phyloP scores from a whole-genome alignment of 2,329 filamentous ascomycete genomes.

The Neofusicoccum umdonicola region DNA sequence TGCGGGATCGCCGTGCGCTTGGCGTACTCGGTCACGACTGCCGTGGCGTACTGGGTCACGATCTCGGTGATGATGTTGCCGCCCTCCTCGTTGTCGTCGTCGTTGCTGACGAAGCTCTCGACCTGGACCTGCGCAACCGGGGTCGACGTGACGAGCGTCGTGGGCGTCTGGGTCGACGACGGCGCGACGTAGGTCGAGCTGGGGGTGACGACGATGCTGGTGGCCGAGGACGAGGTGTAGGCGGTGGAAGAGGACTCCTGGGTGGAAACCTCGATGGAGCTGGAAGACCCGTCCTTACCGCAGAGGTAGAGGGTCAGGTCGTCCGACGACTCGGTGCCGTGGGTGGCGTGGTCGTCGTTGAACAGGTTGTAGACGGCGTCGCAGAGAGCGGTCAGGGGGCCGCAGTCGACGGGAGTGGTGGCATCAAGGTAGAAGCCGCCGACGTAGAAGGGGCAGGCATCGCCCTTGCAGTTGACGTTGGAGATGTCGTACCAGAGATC shows the following conservation, averaged over 20 bases:
- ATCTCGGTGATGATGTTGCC: conserved; percentile 11
- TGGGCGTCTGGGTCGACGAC: conserved; percentile 20
- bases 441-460: conserved; percentile 19
- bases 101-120: conserved; percentile 25
- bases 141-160: conserved; percentile 25
- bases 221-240: conserved; percentile 16
- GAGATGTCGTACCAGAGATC: conserved; percentile 28
- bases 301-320: conserved; percentile 18
- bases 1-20: conserved; percentile 20
- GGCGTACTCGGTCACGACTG: conserved; percentile 19
- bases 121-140: conserved; percentile 29
- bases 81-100: neutral
- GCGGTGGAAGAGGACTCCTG: conserved; percentile 16
- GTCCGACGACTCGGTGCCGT: conserved; percentile 20
- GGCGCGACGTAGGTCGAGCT: conserved; percentile 8
- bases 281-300: conserved; percentile 14
- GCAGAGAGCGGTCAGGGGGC: conserved; percentile 36
- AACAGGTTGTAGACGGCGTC: conserved; percentile 25
- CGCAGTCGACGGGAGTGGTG: conserved; percentile 28
- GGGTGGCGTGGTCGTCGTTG: conserved; percentile 33
- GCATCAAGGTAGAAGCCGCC: conserved; percentile 20
- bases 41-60: conserved; percentile 28
- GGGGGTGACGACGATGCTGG: conserved; percentile 18
- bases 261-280: conserved; percentile 1
- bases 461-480: conserved; percentile 19